A percentile compares a stretch with the other conserved stretches of the same genome.
Conservation (phyloP, 2,329 filamentous ascomycete species). For the Thelonectria discophora region DNA sequence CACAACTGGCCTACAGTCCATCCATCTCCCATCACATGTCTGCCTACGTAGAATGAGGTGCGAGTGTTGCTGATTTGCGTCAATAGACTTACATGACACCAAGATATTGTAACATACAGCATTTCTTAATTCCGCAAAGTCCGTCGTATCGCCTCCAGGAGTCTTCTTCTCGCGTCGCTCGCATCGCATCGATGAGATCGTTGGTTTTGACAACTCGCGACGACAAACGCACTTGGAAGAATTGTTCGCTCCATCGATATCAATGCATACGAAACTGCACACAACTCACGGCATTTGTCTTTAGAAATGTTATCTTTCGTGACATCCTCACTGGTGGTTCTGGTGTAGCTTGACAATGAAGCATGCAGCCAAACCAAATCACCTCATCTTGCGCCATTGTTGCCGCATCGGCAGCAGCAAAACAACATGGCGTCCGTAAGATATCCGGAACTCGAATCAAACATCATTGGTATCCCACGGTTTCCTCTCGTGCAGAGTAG, state of each 20-base stretch:
- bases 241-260: no score
- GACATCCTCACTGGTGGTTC: neutral
- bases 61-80: constrained; percentile 18
- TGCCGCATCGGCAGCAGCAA: neutral
- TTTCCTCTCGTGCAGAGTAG: neutral
- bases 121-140: constrained; percentile 1
- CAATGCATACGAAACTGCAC: no score
- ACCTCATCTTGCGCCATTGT: constrained; percentile 28
- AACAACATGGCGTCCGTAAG: neutral
- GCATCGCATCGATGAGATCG: neutral
- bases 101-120: neutral
- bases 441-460: neutral
- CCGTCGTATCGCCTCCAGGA: neutral
- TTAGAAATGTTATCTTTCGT: no score
- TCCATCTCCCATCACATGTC: constrained; percentile 4
- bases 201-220: neutral
- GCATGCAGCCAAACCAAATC: constrained; percentile 8
- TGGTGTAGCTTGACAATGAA: neutral
- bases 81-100: constrained; percentile 8
- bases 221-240: no score
- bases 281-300: no score
- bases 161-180: neutral
- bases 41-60: constrained; percentile 22
- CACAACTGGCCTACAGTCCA: neutral
- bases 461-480: neutral